A percentile compares a stretch with the other conserved stretches of the same genome.
These are phyloP conservation scores for Phytophthora sansomeana DNA, from an alignment of 352 stramenopile genomes.

Conservation along the genomic window DNA sequence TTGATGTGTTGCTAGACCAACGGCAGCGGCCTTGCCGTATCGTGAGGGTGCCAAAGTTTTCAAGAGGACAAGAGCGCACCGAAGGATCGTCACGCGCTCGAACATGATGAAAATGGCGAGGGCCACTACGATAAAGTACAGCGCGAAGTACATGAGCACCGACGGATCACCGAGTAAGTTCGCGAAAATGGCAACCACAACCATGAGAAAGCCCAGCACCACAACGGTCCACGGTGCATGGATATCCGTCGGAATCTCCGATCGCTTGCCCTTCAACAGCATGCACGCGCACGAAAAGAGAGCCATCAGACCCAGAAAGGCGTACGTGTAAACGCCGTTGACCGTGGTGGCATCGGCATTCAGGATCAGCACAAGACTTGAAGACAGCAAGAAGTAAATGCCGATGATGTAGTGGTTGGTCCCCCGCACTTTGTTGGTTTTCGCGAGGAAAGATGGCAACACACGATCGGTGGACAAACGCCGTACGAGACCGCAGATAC, in stretches of 20 bases:
- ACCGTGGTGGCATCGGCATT: constrained; percentile 78
- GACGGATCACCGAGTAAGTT: constrained; percentile 55
- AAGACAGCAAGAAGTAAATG: constrained; percentile 65
- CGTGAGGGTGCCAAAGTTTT: constrained; percentile 47
- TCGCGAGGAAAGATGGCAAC: constrained; percentile 56
- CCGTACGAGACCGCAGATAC: constrained; percentile 77
- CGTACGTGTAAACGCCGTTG: constrained; percentile 86
- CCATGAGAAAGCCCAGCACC: constrained; percentile 49
- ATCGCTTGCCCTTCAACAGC: constrained; percentile 86
- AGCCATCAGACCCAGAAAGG: constrained; percentile 86
- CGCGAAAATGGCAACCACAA: constrained; percentile 55
- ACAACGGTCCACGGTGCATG: constrained; percentile 57
- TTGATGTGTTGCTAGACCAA: constrained; percentile 13
- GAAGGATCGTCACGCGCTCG: constrained; percentile 56
- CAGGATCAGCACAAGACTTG: constrained; percentile 74
- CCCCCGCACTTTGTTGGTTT: constrained; percentile 55
- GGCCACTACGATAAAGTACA: constrained; percentile 62
- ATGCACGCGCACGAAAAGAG: constrained; percentile 87
- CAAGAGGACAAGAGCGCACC: constrained; percentile 42
- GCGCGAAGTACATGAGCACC: constrained; percentile 61
- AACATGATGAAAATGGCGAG: constrained; percentile 62
- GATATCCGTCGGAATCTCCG: constrained; percentile 71
- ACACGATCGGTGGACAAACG: constrained; percentile 78
- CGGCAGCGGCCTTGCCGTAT: constrained; percentile 19
- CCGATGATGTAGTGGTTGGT: constrained; percentile 84